phyloP scores from a whole-genome alignment of 768 basidiomycete genomes.

The Piloderma croceum region DNA sequence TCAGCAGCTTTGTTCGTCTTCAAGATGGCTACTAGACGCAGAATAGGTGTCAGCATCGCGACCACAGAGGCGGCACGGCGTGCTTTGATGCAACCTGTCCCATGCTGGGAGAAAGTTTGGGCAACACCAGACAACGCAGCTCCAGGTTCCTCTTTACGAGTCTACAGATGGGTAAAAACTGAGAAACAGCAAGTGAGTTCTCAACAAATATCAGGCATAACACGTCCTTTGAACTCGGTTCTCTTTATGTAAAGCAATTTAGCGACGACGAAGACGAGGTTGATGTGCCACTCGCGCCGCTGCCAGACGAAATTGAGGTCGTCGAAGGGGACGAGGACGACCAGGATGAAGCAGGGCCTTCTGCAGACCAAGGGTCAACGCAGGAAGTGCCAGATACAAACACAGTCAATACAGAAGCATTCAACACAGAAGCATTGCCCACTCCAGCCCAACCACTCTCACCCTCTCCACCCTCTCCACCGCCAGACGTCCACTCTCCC shows the following conservation, averaged over 20 bases:
- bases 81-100: constrained; percentile 87
- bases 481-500: too few relatives aligned
- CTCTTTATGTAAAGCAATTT: constrained; percentile 55
- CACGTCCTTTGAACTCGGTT: constrained; percentile 3
- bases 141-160: constrained; percentile 54
- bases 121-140: constrained; percentile 50
- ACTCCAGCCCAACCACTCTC: constrained; percentile 38
- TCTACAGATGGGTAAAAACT: constrained; percentile 76
- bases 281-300: constrained; percentile 75
- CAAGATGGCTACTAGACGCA: constrained; percentile 64
- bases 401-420: constrained; percentile 29
- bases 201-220: constrained; percentile 1
- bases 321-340: constrained; percentile 61
- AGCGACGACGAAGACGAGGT: constrained; percentile 79
- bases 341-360: constrained; percentile 68
- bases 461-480: constrained; percentile 60
- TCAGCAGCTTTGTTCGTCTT: too few relatives aligned
- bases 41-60: constrained; percentile 71
- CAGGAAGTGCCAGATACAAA: constrained; percentile 33
- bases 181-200: constrained; percentile 68
- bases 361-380: constrained; percentile 35
- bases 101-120: constrained; percentile 81
- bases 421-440: constrained; percentile 26
- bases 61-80: constrained; percentile 77
- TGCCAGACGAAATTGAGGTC: constrained; percentile 72